These are phyloP conservation scores for Datura wrightii DNA, from an alignment of 257 asterid genomes.

Conservation along the genomic window DNA sequence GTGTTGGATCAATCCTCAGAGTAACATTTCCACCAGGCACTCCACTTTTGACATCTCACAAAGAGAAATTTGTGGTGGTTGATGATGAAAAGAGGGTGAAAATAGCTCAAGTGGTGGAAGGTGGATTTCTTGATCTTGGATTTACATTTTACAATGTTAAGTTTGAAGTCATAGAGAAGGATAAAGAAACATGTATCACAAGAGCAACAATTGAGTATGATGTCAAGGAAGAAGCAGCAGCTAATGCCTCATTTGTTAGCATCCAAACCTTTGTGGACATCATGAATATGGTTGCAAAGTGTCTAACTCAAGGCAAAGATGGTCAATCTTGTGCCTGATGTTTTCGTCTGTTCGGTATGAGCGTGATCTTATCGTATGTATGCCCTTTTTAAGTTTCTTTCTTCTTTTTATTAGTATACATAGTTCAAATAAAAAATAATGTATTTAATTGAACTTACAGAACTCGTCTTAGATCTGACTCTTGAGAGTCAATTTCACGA, in stretches of 20 bases:
- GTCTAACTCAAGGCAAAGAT: constrained; percentile 30
- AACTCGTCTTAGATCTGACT: not conserved
- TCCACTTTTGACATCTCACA: constrained; percentile 45
- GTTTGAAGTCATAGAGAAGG: constrained; percentile 55
- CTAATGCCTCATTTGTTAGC: constrained; percentile 47
- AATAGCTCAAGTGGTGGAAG: constrained; percentile 62
- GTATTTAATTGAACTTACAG: not conserved
- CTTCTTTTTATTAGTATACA: not conserved
- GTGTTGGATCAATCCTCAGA: constrained; percentile 55
- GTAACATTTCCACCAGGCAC: constrained; percentile 50
- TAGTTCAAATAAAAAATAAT: not conserved
- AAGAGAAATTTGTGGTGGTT: constrained; percentile 67
- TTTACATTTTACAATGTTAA: constrained; percentile 51
- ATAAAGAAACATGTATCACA: constrained; percentile 50
- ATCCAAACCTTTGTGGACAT: constrained; percentile 46
- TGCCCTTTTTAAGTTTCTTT: not conserved
- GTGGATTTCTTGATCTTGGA: constrained; percentile 65
- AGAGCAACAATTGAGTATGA: constrained; percentile 62
- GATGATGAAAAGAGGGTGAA: constrained; percentile 61
- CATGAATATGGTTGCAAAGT: constrained; percentile 52
- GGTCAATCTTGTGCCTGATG: not conserved
- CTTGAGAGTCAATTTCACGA: not conserved
- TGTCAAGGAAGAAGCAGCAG: constrained; percentile 53
- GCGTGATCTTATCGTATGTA: not conserved
- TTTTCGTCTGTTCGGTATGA: not conserved